A percentile compares a stretch with the other conserved stretches of the same genome.
Conservation (phyloP, 345 rosid species). For the Ceriops decandra region DNA sequence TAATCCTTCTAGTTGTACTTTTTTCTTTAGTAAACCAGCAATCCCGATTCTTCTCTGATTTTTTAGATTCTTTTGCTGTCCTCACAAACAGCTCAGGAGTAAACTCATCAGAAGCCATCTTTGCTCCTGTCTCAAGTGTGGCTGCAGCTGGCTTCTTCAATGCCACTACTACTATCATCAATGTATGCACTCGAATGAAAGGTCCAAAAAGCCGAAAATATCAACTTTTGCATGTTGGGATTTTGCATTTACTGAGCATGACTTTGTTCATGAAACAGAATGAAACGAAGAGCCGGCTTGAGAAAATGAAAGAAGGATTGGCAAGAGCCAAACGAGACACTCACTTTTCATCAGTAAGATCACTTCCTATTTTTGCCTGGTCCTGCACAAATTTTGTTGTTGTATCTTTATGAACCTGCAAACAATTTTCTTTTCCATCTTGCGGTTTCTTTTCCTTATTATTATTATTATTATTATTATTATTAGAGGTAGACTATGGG, state of each 20-base stretch:
- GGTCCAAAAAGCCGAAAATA: not conserved
- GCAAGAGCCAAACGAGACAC: slow-evolving; percentile 25
- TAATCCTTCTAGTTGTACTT: slow-evolving; percentile 40
- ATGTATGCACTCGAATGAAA: no score
- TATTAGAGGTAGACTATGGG: no score
- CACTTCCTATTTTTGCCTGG: slow-evolving; percentile 12
- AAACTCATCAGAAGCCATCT: not conserved
- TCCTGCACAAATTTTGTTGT: not conserved
- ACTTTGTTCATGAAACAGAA: not conserved
- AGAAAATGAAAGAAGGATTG: slow-evolving; percentile 49
- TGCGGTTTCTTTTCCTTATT: not conserved
- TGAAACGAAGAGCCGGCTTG: slow-evolving; percentile 23
- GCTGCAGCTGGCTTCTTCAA: not conserved
- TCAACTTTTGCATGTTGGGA: not conserved
- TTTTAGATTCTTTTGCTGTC: slow-evolving; percentile 9
- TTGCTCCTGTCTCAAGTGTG: slow-evolving; percentile 6
- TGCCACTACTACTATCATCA: slow-evolving; percentile 7
- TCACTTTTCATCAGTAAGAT: slow-evolving; percentile 65
- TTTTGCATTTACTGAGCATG: not conserved
- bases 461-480: no score
- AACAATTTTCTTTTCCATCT: not conserved
- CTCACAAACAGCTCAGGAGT: not conserved
- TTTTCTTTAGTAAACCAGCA: slow-evolving; percentile 40
- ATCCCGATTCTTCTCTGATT: slow-evolving; percentile 15
- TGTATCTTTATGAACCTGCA: not conserved